A percentile compares a stretch with the other conserved stretches of the same genome.
phyloP scores from a whole-genome alignment of 176 grass and related monocot genomes.

The Chloris gayana region DNA sequence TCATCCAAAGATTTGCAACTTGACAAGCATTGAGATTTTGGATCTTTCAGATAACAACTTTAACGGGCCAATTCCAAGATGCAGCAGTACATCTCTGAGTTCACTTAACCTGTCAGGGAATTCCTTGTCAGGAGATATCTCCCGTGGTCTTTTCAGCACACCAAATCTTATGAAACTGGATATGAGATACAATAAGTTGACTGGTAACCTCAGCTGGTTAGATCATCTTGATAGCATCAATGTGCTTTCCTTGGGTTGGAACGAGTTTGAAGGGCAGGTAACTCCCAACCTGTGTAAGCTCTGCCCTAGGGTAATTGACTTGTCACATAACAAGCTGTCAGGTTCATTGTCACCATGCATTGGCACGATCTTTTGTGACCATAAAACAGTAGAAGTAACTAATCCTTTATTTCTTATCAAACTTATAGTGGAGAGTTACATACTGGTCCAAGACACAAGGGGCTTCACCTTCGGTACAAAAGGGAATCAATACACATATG shows the following conservation, averaged over 20 bases:
- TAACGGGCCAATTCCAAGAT: background rate
- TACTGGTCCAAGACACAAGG: background rate
- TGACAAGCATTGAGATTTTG: background rate
- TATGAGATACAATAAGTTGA: constrained; percentile 10
- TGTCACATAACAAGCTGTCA: constrained; percentile 12
- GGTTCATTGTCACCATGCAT: background rate
- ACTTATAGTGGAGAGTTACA: no score
- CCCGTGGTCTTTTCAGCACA: background rate
- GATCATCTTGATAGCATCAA: background rate
- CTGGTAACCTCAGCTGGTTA: constrained; percentile 14
- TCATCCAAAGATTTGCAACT: constrained; percentile 19
- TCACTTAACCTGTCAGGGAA: constrained; percentile 5
- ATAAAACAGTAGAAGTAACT: no score
- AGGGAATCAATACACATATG: constrained; percentile 14
- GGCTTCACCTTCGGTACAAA: constrained; percentile 24
- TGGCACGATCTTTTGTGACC: background rate
- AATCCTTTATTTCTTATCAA: no score
- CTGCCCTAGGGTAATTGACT: background rate
- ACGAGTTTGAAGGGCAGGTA: constrained; percentile 8
- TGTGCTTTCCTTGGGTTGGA: background rate
- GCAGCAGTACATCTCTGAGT: background rate
- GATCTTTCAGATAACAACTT: constrained; percentile 6
- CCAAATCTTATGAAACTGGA: background rate
- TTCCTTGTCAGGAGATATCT: constrained; percentile 1
- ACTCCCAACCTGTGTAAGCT: background rate